Conservation (phyloP, 139 green algal species). For the Tetradesmus obliquus region DNA sequence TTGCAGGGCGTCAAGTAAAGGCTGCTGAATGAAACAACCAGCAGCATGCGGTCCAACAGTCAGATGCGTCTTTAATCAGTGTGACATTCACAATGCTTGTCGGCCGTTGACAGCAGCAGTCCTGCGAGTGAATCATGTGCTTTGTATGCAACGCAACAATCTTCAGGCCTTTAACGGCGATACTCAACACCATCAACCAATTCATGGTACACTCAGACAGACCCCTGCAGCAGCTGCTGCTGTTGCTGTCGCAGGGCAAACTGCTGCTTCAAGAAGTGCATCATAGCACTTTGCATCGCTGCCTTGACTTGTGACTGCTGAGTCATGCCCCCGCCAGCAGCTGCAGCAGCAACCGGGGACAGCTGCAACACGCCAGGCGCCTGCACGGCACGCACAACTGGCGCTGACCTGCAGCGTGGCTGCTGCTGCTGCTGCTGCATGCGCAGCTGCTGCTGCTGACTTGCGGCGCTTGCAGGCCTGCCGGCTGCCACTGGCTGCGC, state of each 20-base stretch:
- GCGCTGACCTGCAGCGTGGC: neutral
- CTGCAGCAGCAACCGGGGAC: neutral
- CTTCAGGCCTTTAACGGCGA: neutral
- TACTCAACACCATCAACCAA: neutral
- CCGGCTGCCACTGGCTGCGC: neutral
- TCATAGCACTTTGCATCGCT: neutral
- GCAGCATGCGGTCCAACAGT: too few relatives aligned
- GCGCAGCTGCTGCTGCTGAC: neutral
- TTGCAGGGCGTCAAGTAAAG: too few relatives aligned
- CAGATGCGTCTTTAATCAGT: too few relatives aligned
- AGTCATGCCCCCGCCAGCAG: neutral
- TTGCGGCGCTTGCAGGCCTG: neutral
- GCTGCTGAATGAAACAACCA: too few relatives aligned
- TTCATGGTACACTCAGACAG: neutral
- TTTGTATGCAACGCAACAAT: neutral
- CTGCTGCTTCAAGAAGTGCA: neutral
- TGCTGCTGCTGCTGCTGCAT: constrained; percentile 12
- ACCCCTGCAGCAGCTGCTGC: constrained; percentile 5
- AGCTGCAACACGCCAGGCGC: neutral
- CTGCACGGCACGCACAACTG: neutral
- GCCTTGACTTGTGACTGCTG: neutral
- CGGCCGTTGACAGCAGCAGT: too few relatives aligned
- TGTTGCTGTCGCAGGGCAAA: neutral
- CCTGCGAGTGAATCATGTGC: neutral
- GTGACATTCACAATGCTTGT: too few relatives aligned